Evolutionary conservation across 306 rosid species (phyloP).

Genomic region (Fragaria ananassa): DNA sequence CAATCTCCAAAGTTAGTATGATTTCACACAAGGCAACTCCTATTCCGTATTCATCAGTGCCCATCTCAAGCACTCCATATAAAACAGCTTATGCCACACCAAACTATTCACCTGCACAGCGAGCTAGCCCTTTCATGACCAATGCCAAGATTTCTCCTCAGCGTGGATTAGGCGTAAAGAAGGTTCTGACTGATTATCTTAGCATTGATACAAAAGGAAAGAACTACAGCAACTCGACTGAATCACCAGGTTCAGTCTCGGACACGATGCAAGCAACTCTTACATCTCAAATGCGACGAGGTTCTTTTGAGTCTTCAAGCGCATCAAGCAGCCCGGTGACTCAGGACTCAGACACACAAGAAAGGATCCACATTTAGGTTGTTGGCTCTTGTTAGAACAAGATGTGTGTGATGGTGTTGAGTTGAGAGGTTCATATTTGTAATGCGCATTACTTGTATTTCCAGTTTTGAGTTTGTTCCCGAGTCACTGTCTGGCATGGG

Average conservation of each 20-base stretch:
- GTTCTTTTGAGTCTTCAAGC: slow-evolving; percentile 32
- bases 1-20: slow-evolving; percentile 64
- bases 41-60: slow-evolving; percentile 49
- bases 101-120: slow-evolving; percentile 59
- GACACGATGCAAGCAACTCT: slow-evolving; percentile 30
- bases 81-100: slow-evolving; percentile 70
- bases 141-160: slow-evolving; percentile 47
- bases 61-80: slow-evolving; percentile 67
- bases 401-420: slow-evolving; percentile 21
- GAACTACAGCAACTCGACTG: slow-evolving; percentile 26
- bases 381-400: slow-evolving; percentile 7
- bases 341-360: slow-evolving; percentile 22
- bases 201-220: slow-evolving; percentile 52
- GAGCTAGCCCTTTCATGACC: slow-evolving; percentile 40
- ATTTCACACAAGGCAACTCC: slow-evolving; percentile 58
- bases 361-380: slow-evolving; percentile 12
- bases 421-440: slow-evolving; percentile 17
- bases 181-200: slow-evolving; percentile 76
- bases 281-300: slow-evolving; percentile 36
- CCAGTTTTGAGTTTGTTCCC: slow-evolving; percentile 19
- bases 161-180: slow-evolving; percentile 59
- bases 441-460: slow-evolving; percentile 8
- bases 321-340: slow-evolving; percentile 28
- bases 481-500: neutral
- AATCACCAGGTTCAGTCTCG: slow-evolving; percentile 30